A percentile compares a stretch with the other conserved stretches of the same genome.
phyloP scores from a whole-genome alignment of 148 eudicot genomes.

The Gaultheria prostrata region DNA sequence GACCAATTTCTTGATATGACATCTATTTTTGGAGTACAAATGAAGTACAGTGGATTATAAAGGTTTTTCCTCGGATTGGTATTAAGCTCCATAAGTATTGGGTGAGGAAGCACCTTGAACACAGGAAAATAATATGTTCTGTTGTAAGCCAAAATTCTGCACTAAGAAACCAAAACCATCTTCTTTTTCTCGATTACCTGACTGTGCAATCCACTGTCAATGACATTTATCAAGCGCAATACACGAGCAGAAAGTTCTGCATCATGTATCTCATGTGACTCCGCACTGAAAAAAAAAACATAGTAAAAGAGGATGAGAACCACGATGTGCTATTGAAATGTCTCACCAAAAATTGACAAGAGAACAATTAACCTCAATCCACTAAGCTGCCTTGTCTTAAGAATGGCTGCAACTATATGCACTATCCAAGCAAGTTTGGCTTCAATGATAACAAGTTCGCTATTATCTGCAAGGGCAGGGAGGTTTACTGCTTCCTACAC shows the following conservation, averaged over 20 bases:
- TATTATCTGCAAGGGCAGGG: slow-evolving; percentile 40
- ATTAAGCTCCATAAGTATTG: not conserved
- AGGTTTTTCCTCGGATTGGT: not conserved
- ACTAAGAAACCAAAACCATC: not conserved
- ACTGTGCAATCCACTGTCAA: slow-evolving; percentile 71
- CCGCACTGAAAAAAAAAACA: slow-evolving; percentile 51
- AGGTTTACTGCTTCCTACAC: slow-evolving; percentile 65
- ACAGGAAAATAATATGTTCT: not conserved
- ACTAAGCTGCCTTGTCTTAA: slow-evolving; percentile 55
- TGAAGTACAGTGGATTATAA: not conserved
- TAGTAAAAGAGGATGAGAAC: not conserved
- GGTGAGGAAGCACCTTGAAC: not conserved
- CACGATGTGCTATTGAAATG: not conserved
- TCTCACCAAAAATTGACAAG: not conserved
- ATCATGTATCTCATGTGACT: slow-evolving; percentile 77
- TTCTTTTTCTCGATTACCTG: slow-evolving; percentile 45
- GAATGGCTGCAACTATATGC: slow-evolving; percentile 74
- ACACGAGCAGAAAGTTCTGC: slow-evolving; percentile 95
- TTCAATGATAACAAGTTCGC: slow-evolving; percentile 55
- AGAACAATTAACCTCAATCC: slow-evolving; percentile 50
- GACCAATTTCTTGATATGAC: not conserved
- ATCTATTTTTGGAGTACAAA: not conserved
- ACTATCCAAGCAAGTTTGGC: slow-evolving; percentile 93
- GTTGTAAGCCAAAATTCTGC: not conserved
- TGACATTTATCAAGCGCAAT: slow-evolving; percentile 68